Base-by-base conservation (phyloP, 1,284 basidiomycete species). In the Ceratobasidium sp. region DNA sequence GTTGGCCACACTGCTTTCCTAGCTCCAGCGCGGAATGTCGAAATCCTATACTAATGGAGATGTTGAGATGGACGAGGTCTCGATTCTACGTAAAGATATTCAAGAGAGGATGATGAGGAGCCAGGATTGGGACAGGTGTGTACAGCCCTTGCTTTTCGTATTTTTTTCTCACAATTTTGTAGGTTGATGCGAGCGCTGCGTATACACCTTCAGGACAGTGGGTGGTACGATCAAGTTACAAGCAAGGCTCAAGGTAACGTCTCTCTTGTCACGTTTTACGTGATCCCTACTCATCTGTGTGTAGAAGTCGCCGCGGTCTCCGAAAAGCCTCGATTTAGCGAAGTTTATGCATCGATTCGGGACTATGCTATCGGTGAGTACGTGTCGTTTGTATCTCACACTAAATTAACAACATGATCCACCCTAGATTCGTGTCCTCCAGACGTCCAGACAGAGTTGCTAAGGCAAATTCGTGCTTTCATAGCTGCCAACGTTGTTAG, bases 101-200 rank as follows among this genome's bases (percentile, higher is more conserved):
- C 72, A 75, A 33, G 72, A 75, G 23, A 23, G 72, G 26, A 75
- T 75, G 72, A 75, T 75, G 72, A 42, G 61, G 26, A 75, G 61
- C 23, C 72, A 75, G 28, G 72, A 75, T 40, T 75, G 72, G 72
- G 72, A 75, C 42, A 63, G 72, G 72, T 75, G 5, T 40, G 49
- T n/a, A 20, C 40, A 15, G 7, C 15, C 5, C 33, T n/a, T n/a
- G n/a, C 40, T 33, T 10, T 33, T 18, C 15, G 10, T 42, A 28
- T 33, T 33, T 15, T 42, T n/a, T 42, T 23, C 26, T 60, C 39
- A 72, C 12, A 5, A 26, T 55, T 13, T 44, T 49, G 2, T 18
- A 75, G 72, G 15, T 58, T 75, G 39, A 75, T 75, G 72, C 42
- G 72, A 40, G 72, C 72, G 15, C 46, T 75, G 1, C 72, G 72